Evolutionary conservation across 192 early-diverging fungal genomes (phyloP).

Genomic region (Linnemannia zychae): DNA sequence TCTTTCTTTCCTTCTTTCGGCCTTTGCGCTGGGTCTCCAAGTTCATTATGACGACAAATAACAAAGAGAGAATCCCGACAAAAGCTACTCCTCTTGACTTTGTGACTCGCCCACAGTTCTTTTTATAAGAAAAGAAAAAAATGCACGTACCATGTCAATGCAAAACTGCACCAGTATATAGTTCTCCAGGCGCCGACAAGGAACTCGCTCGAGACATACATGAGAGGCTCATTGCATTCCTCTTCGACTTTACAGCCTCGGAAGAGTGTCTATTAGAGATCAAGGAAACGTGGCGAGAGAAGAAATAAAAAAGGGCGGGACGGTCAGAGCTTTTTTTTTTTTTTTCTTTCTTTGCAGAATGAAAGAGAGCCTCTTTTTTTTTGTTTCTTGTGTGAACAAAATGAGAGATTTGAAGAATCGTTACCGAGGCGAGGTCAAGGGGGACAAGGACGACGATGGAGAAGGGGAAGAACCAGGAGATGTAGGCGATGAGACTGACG

Average conservation of each 20-base stretch:
- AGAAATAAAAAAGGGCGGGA: no score
- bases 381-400: neutral
- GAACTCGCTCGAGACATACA: slow-evolving; percentile 79
- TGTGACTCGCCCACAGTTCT: no score
- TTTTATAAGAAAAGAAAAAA: neutral
- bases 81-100: no score
- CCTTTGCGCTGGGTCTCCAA: neutral
- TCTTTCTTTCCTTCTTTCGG: no score
- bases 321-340: neutral
- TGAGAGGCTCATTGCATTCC: slow-evolving; percentile 79
- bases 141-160: slow-evolving; percentile 80
- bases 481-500: slow-evolving; percentile 75
- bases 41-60: neutral
- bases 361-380: slow-evolving; percentile 12
- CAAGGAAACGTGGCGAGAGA: neutral
- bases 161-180: slow-evolving; percentile 94
- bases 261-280: slow-evolving; percentile 71
- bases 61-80: neutral
- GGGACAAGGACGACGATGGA: slow-evolving; percentile 92
- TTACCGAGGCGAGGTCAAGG: slow-evolving; percentile 87
- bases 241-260: slow-evolving; percentile 69
- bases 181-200: slow-evolving; percentile 84
- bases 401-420: slow-evolving; percentile 3
- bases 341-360: slow-evolving; percentile 12
- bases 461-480: slow-evolving; percentile 94